phyloP scores from a whole-genome alignment of 805 yeast species.

The Saturnispora halmiae region DNA sequence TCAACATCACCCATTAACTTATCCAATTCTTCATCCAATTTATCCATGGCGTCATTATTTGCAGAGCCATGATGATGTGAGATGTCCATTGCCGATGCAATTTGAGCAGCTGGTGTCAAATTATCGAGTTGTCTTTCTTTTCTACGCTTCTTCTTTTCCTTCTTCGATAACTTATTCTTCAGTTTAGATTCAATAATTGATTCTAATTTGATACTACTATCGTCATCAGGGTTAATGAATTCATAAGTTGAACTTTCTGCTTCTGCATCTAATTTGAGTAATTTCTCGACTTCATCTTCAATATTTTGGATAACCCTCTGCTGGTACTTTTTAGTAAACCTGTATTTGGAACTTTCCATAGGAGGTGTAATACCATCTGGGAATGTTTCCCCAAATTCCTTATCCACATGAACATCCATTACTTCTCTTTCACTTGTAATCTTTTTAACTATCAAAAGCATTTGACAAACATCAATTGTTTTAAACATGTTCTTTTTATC shows the following conservation, averaged over 20 bases:
- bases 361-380: constrained; percentile 86
- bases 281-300: constrained; percentile 69
- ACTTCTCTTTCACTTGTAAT: constrained; percentile 38
- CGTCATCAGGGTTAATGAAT: constrained; percentile 40
- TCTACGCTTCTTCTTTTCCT: constrained; percentile 18
- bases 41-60: constrained; percentile 30
- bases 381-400: constrained; percentile 35
- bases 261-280: constrained; percentile 66
- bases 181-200: constrained; percentile 26
- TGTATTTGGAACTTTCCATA: constrained; percentile 56
- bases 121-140: constrained; percentile 10
- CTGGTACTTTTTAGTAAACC: constrained; percentile 64
- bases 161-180: constrained; percentile 18
- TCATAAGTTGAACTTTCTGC: constrained; percentile 79
- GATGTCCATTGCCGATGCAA: neutral
- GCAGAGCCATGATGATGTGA: no score
- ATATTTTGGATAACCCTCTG: constrained; percentile 66
- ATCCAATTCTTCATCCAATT: constrained; percentile 21
- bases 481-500: constrained; percentile 86
- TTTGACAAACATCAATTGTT: constrained; percentile 77
- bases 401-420: constrained; percentile 33
- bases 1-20: constrained; percentile 17
- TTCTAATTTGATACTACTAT: constrained; percentile 25
- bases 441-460: constrained; percentile 62
- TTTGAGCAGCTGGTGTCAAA: constrained; percentile 7